phyloP scores from a whole-genome alignment of 148 eudicot species.

The Silene uniflora region DNA sequence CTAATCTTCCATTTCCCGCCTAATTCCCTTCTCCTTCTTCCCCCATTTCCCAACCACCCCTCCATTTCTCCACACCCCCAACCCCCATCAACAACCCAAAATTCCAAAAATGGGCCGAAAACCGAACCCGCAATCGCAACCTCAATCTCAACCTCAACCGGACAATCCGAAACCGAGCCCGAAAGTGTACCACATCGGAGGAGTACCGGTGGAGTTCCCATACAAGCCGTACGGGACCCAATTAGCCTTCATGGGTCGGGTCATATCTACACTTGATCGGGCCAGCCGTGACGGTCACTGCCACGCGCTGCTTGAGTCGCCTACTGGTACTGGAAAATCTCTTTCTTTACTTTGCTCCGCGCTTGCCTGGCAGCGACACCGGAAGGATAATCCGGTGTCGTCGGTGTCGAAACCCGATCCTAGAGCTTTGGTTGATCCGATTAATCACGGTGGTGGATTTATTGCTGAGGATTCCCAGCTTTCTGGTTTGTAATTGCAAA shows the following conservation, averaged over 20 bases:
- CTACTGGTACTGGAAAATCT: slow-evolving; percentile 94
- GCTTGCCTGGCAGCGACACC: slow-evolving; percentile 81
- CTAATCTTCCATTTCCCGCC: not conserved
- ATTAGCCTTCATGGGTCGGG: slow-evolving; percentile 86
- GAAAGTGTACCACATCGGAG: slow-evolving; percentile 61
- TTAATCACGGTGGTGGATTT: slow-evolving; percentile 78
- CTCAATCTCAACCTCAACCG: not conserved
- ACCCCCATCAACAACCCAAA: not conserved
- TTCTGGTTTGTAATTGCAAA: slow-evolving; percentile 30
- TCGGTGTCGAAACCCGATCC: slow-evolving; percentile 44
- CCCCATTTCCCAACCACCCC: not conserved
- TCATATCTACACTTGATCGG: slow-evolving; percentile 81
- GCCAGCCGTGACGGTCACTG: slow-evolving; percentile 69
- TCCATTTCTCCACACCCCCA: not conserved
- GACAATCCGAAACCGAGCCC: not conserved
- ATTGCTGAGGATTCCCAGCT: slow-evolving; percentile 66
- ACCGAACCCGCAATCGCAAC: not conserved
- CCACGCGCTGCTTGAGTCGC: slow-evolving; percentile 91
- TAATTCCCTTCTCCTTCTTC: not conserved
- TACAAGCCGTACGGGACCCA: slow-evolving; percentile 90
- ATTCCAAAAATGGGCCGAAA: not conserved
- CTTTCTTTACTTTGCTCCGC: slow-evolving; percentile 92
- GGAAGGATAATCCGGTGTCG: slow-evolving; percentile 9
- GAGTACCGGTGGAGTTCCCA: slow-evolving; percentile 82
- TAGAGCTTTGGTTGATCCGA: slow-evolving; percentile 57